Evolutionary conservation across 2,329 filamentous ascomycete species (phyloP).

Genomic region (Beauveria brongniartii): DNA sequence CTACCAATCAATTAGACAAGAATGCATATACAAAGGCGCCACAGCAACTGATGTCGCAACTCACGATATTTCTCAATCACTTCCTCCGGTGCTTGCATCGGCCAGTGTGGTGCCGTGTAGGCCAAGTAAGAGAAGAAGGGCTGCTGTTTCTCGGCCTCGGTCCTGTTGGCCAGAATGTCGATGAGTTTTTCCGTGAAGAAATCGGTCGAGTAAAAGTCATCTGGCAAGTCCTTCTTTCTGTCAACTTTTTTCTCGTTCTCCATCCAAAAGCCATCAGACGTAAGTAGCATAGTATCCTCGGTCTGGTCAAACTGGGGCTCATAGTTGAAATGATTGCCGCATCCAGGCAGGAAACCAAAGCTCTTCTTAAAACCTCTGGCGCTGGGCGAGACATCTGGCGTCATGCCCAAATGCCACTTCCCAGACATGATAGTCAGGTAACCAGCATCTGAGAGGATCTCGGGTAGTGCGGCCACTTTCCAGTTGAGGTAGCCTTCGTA

Average conservation of each 20-base stretch:
- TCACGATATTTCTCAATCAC: conserved; percentile 35
- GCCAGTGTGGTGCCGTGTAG: conserved; percentile 47
- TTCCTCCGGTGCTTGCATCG: conserved; percentile 39
- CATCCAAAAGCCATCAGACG: conserved; percentile 18
- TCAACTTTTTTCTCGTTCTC: conserved; percentile 16
- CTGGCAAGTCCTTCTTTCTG: conserved; percentile 26
- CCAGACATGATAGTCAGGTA: conserved; percentile 54
- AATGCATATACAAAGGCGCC: not conserved
- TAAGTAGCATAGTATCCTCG: conserved; percentile 22
- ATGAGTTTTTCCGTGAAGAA: conserved; percentile 45
- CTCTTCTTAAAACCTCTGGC: conserved; percentile 51
- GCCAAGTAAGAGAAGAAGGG: conserved; percentile 52
- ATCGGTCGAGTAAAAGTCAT: conserved; percentile 46
- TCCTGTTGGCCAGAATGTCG: conserved; percentile 21
- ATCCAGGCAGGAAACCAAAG: conserved; percentile 52
- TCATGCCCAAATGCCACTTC: conserved; percentile 57
- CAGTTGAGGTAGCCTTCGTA: conserved; percentile 59
- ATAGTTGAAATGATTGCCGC: conserved; percentile 44
- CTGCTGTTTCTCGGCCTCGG: conserved; percentile 19
- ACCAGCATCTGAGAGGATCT: conserved; percentile 48
- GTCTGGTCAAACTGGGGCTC: conserved; percentile 32
- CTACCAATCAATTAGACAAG: not conserved
- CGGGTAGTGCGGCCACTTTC: conserved; percentile 48
- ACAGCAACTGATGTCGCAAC: not conserved
- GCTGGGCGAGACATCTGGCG: conserved; percentile 45